These are phyloP conservation scores for Amanita rimosa DNA, from an alignment of 768 basidiomycete species.

Conservation along the genomic window DNA sequence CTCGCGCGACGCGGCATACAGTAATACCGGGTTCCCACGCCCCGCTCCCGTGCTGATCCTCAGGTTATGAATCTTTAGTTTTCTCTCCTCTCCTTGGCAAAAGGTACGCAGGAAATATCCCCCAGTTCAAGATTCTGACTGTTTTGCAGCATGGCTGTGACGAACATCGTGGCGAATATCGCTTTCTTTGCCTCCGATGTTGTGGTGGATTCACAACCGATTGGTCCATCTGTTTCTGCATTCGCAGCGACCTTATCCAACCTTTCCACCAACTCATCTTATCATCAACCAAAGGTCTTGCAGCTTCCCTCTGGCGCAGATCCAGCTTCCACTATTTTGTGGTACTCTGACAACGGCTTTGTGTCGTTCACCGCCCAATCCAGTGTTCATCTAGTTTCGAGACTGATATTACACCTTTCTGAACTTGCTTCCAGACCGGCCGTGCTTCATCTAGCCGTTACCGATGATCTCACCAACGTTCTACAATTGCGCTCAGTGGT, in stretches of 20 bases:
- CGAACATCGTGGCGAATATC: slow-evolving; percentile 36
- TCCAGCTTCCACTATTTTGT: background rate
- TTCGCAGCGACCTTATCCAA: background rate
- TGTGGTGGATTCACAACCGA: slow-evolving; percentile 43
- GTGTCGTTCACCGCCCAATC: background rate
- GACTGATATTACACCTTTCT: slow-evolving; percentile 2
- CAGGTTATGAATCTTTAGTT: no score
- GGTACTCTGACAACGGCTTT: background rate
- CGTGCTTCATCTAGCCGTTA: slow-evolving; percentile 6
- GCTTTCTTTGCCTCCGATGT: slow-evolving; percentile 63
- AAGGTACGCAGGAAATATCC: no score
- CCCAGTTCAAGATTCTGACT: no score
- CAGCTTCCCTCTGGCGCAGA: background rate
- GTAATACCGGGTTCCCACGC: no score
- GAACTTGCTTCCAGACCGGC: slow-evolving; percentile 2
- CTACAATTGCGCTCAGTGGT: slow-evolving; percentile 70
- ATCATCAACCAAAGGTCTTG: background rate
- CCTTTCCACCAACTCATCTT: background rate
- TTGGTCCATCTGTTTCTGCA: background rate
- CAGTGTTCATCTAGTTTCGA: slow-evolving; percentile 2
- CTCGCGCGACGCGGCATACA: no score
- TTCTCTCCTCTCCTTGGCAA: no score
- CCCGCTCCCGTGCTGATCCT: no score
- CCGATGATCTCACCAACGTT: slow-evolving; percentile 54
- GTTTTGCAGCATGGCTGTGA: background rate